Percentiles rank a stretch among this genome's conserved stretches.
phyloP scores from a whole-genome alignment of 441 rosid species.

The Croton setiger region DNA sequence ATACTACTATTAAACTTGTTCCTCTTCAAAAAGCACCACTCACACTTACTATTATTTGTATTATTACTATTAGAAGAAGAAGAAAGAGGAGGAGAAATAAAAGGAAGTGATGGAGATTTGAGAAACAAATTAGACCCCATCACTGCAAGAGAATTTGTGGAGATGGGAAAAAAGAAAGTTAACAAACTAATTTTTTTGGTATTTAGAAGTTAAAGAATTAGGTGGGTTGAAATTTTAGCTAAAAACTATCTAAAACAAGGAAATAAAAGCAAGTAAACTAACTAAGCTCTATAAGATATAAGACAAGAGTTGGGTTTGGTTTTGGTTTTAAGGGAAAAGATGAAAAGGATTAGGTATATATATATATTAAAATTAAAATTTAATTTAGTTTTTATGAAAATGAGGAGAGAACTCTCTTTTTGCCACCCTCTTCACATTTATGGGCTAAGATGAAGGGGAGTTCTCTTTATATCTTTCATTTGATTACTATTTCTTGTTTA shows the following conservation, averaged over 20 bases:
- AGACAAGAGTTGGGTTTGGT: slow-evolving; percentile 23
- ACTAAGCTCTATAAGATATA: slow-evolving; percentile 35
- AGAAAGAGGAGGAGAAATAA: neutral
- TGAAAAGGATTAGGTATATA: slow-evolving; percentile 49
- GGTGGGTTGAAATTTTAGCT: slow-evolving; percentile 48
- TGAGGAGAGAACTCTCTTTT: slow-evolving; percentile 32
- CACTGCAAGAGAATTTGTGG: slow-evolving; percentile 24
- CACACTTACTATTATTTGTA: slow-evolving; percentile 16
- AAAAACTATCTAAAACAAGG: slow-evolving; percentile 37
- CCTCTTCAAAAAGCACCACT: slow-evolving; percentile 28
- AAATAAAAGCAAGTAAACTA: slow-evolving; percentile 45
- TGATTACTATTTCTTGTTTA: slow-evolving; percentile 25
- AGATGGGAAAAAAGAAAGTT: slow-evolving; percentile 17
- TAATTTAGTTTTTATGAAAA: neutral
- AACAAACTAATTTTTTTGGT: slow-evolving; percentile 16
- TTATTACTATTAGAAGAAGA: too few relatives aligned
- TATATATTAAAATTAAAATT: slow-evolving; percentile 5
- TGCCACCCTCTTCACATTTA: slow-evolving; percentile 28
- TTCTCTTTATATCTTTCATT: slow-evolving; percentile 26
- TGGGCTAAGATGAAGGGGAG: slow-evolving; percentile 44
- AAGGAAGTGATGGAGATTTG: slow-evolving; percentile 36
- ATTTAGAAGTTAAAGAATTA: slow-evolving; percentile 39
- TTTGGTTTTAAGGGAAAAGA: slow-evolving; percentile 43
- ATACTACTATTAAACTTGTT: slow-evolving; percentile 23
- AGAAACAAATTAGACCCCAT: slow-evolving; percentile 72